Percentiles rank a stretch among this genome's conserved stretches.
These are phyloP conservation scores for Piromyces finnis DNA, from an alignment of 192 early-diverging fungal genomes.

Conservation along the genomic window DNA sequence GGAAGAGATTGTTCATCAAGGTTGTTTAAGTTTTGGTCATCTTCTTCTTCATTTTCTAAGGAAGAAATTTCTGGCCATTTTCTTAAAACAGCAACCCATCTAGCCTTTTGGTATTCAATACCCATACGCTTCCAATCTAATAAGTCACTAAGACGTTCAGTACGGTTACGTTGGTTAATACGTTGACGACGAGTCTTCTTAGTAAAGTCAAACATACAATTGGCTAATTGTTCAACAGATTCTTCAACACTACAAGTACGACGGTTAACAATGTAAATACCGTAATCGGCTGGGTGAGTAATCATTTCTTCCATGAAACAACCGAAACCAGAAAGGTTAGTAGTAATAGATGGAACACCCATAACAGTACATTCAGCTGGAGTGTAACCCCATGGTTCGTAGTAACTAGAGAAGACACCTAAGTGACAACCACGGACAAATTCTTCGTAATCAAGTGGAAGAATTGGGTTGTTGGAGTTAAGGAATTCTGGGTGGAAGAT, in stretches of 20 bases:
- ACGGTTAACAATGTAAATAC: slow-evolving; percentile 93
- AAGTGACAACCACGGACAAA: slow-evolving; percentile 93
- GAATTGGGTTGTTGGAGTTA: slow-evolving; percentile 82
- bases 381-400: slow-evolving; percentile 94
- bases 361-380: slow-evolving; percentile 97
- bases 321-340: slow-evolving; percentile 91
- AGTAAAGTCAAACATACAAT: slow-evolving; percentile 81
- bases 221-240: slow-evolving; percentile 68
- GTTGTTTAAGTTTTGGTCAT: background rate
- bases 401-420: slow-evolving; percentile 93
- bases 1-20: background rate
- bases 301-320: slow-evolving; percentile 97
- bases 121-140: slow-evolving; percentile 99
- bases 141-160: slow-evolving; percentile 82
- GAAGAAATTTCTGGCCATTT: slow-evolving; percentile 50
- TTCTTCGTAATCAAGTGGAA: slow-evolving; percentile 92
- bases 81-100: slow-evolving; percentile 80
- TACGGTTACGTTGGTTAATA: slow-evolving; percentile 96
- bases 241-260: slow-evolving; percentile 81
- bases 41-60: background rate
- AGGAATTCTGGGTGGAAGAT: slow-evolving; percentile 98
- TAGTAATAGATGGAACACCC: slow-evolving; percentile 91
- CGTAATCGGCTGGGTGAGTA: slow-evolving; percentile 71
- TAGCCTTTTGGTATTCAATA: slow-evolving; percentile 89
- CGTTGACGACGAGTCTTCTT: slow-evolving; percentile 91